Evolutionary conservation across 345 rosid species (phyloP), one percentile per base, ranked within the genome.

Genomic region (Zanthoxylum bungeanum): DNA sequence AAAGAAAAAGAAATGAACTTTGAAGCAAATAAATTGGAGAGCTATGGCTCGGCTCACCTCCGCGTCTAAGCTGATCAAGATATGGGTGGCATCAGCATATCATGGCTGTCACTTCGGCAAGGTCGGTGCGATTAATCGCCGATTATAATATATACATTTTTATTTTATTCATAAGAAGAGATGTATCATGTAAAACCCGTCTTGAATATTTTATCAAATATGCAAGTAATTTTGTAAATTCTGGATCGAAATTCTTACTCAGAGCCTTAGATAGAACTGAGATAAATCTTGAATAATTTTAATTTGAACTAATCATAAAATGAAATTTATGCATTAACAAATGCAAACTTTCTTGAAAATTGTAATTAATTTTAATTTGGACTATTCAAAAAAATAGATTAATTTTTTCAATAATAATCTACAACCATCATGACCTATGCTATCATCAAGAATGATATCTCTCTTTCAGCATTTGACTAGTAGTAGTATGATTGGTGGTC

Each of bases 111-210:
- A 63, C 71, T 17, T 14, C 60, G 61, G 60, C 46, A 22, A 71
- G 78, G 86, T 78, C 86, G 84, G 86, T 78, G 84, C 75, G 78
- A 76, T 75, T 73, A 70, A 80, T 80, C 71, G 77, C 67, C 50
- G 51, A 57, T 72, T 59, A 25, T 17, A 37, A 39, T 19, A 4
- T 42, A 2, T 42, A 5, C 30, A 31, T 11, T 61, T 34, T 3
- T 0, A 21, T 39, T 62, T 19, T 36, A 24, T 39, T 31, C 40
- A 22, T 25, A 11, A 24, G 1, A 16, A 40, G 49, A 37, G 49
- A 22, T 61, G 19, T 11, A 44, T 42, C 4, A 42, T 10, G 17
- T 42, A 42, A 42, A 17, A 44, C 5, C 49, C 49, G 4, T 44
- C 49, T 14, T 4, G 4, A 44, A 16, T 44, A 44, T 4, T 14